Percentiles rank a stretch among this genome's conserved stretches.
These are phyloP conservation scores for Lactarius trivialis DNA, from an alignment of 768 basidiomycete genomes.

Conservation along the genomic window DNA sequence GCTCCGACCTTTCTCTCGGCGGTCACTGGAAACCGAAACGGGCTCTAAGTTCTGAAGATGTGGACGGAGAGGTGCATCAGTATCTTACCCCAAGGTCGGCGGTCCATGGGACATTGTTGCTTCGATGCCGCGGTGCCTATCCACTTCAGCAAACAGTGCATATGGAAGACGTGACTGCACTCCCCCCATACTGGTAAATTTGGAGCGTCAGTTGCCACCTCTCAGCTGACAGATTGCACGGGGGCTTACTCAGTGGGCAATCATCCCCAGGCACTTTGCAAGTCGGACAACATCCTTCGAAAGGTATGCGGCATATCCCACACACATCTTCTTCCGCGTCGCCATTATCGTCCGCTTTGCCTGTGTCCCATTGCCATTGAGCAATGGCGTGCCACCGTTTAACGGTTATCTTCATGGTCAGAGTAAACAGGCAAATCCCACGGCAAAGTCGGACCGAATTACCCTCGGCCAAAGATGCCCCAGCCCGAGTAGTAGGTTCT, in stretches of 20 bases:
- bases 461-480: no score
- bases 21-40: slow-evolving; percentile 34
- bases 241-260: slow-evolving; percentile 74
- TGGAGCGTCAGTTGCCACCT: not conserved
- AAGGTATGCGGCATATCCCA: slow-evolving; percentile 87
- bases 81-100: slow-evolving; percentile 80
- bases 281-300: slow-evolving; percentile 90
- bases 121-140: slow-evolving; percentile 84
- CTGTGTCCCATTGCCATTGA: slow-evolving; percentile 79
- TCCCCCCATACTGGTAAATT: slow-evolving; percentile 84
- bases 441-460: slow-evolving; percentile 9
- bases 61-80: not conserved
- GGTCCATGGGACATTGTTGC: slow-evolving; percentile 98
- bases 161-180: slow-evolving; percentile 96
- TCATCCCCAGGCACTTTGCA: slow-evolving; percentile 98
- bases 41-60: not conserved
- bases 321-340: slow-evolving; percentile 65
- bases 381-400: slow-evolving; percentile 88
- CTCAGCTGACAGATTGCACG: not conserved
- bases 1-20: slow-evolving; percentile 46
- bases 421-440: not conserved
- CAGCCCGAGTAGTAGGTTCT: no score
- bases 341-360: slow-evolving; percentile 40
- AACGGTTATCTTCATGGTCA: slow-evolving; percentile 68
- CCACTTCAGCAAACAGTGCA: slow-evolving; percentile 98